A percentile compares a stretch with the other conserved stretches of the same genome.
Evolutionary conservation across 2,329 filamentous ascomycete species (phyloP).

Genomic region (Geosmithia putterillii): DNA sequence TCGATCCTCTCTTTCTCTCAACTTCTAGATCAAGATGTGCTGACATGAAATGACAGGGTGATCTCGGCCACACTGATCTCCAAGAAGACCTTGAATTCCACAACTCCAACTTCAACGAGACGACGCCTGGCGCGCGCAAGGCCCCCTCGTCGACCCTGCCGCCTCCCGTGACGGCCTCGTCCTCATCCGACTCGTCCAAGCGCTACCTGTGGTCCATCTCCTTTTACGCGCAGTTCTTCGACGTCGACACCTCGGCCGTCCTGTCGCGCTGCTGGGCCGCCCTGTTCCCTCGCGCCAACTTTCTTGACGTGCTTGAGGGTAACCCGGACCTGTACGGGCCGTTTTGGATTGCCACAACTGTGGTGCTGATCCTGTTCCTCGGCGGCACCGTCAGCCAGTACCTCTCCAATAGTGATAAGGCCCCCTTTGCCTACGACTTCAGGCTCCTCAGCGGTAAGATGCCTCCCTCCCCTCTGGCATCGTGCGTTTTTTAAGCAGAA

Average conservation of each 20-base stretch:
- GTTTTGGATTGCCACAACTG: constrained; percentile 97
- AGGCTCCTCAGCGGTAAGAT: constrained; percentile 64
- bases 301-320: constrained; percentile 91
- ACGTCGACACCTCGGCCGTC: constrained; percentile 89
- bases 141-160: constrained; percentile 39
- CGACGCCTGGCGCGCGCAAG: constrained; percentile 33
- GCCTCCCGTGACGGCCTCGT: constrained; percentile 40
- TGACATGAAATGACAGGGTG: constrained; percentile 51
- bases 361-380: constrained; percentile 88
- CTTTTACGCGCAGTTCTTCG: constrained; percentile 98
- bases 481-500: not conserved
- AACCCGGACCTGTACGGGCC: constrained; percentile 96
- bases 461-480: not conserved
- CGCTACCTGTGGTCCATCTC: constrained; percentile 83
- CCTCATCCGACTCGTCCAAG: constrained; percentile 44
- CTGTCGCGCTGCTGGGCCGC: constrained; percentile 76
- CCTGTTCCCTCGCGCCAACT: constrained; percentile 85
- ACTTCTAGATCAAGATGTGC: not conserved
- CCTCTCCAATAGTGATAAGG: constrained; percentile 53
- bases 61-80: constrained; percentile 94
- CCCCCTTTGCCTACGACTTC: constrained; percentile 86
- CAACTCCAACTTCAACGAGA: constrained; percentile 69
- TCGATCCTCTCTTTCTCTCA: not conserved
- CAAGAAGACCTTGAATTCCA: constrained; percentile 99
- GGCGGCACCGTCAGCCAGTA: constrained; percentile 94